A percentile compares a stretch with the other conserved stretches of the same genome.
Evolutionary conservation across 2,329 filamentous ascomycete species (phyloP).

Genomic region (Botryotinia globosa): DNA sequence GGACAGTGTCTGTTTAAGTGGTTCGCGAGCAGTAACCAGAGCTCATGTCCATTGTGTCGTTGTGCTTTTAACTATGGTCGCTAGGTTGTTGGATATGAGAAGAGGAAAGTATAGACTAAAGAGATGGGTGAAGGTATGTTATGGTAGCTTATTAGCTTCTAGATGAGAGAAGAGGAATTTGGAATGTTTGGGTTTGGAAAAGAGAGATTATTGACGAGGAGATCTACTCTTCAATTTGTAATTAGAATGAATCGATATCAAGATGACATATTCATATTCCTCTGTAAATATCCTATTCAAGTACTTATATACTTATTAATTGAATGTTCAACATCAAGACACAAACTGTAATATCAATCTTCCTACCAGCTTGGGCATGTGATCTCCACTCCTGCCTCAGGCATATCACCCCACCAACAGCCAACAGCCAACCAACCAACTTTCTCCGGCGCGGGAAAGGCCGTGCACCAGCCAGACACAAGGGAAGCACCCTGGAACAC

Average conservation of each 20-base stretch:
- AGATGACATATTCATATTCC: not conserved
- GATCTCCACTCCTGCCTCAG: not conserved
- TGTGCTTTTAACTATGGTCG: constrained; percentile 70
- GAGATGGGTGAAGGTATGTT: not conserved
- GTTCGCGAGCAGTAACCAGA: constrained; percentile 92
- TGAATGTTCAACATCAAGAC: not conserved
- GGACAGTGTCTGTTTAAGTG: constrained; percentile 88
- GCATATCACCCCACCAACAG: not conserved
- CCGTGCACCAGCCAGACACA: not conserved
- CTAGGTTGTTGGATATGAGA: not conserved
- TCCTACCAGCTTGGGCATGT: not conserved
- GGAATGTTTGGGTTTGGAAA: not conserved
- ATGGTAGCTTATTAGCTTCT: not conserved
- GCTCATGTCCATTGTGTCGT: constrained; percentile 87
- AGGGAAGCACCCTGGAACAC: not conserved
- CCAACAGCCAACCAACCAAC: not conserved
- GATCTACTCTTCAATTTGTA: not conserved
- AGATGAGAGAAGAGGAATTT: not conserved
- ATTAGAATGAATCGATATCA: not conserved
- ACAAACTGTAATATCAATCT: not conserved
- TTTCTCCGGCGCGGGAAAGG: not conserved
- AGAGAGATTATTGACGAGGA: not conserved
- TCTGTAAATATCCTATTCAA: not conserved
- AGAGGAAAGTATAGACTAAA: not conserved
- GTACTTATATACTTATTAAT: no score